A percentile compares a stretch with the other conserved stretches of the same genome.
These are phyloP conservation scores for Aspergillus hiratsukae DNA, from an alignment of 2,329 filamentous ascomycete species.

Conservation along the genomic window DNA sequence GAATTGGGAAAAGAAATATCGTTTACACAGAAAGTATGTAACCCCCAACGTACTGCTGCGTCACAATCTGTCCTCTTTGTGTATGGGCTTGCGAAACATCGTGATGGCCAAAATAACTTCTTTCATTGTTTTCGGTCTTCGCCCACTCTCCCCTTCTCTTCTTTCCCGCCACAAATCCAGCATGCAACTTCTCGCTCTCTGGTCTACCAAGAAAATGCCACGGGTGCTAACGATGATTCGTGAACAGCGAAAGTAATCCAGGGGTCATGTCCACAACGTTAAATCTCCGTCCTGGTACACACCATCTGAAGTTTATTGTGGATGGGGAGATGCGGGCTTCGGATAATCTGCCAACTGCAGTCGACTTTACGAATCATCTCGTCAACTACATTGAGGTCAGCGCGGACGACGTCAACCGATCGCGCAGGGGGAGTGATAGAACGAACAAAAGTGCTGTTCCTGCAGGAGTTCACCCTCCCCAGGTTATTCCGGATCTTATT, in stretches of 20 bases:
- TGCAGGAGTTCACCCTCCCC: constrained; percentile 41
- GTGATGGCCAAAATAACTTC: background rate
- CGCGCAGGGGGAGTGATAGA: constrained; percentile 33
- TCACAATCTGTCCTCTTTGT: constrained; percentile 13
- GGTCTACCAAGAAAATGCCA: background rate
- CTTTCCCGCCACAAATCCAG: constrained; percentile 4
- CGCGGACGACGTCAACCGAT: constrained; percentile 59
- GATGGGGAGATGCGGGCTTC: constrained; percentile 91
- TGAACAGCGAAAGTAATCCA: constrained; percentile 38
- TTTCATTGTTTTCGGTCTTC: background rate
- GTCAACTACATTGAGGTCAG: constrained; percentile 98
- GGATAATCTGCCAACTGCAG: constrained; percentile 81
- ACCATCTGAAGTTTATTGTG: constrained; percentile 94
- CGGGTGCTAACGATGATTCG: constrained; percentile 9
- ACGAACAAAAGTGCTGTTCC: constrained; percentile 31
- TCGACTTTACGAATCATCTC: constrained; percentile 95
- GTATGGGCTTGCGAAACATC: background rate
- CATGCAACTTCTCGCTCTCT: background rate
- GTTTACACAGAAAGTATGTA: constrained; percentile 77
- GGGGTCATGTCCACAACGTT: constrained; percentile 72
- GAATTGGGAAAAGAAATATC: constrained; percentile 93
- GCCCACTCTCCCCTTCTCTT: background rate
- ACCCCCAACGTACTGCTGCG: background rate
- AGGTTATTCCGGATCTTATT: constrained; percentile 38
- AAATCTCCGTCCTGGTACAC: constrained; percentile 84